Conservation (phyloP, 768 basidiomycete species). For the Clavaria fumosa region DNA sequence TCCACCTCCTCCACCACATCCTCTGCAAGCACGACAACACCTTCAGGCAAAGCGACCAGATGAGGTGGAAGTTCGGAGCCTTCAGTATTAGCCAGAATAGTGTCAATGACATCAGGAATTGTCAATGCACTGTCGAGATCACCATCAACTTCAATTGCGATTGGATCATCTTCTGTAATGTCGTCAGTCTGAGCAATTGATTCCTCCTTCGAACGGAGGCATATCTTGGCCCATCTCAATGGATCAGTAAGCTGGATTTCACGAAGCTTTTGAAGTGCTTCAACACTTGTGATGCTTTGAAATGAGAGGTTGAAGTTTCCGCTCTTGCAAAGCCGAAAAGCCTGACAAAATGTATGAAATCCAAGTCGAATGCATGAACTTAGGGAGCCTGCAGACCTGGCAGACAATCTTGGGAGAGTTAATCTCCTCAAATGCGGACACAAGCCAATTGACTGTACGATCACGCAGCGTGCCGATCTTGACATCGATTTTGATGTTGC, state of each 20-base stretch:
- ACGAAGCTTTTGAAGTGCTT: conserved; percentile 1
- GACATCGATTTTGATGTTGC: conserved; percentile 12
- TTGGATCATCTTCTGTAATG: too few relatives aligned
- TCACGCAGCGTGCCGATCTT: conserved; percentile 13
- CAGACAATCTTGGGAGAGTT: conserved; percentile 17
- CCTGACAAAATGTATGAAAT: conserved; percentile 2
- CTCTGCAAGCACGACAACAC: too few relatives aligned
- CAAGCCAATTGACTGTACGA: conserved; percentile 18
- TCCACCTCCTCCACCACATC: too few relatives aligned
- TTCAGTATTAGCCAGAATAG: too few relatives aligned
- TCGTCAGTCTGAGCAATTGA: too few relatives aligned
- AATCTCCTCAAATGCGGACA: conserved; percentile 17
- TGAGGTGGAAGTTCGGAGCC: too few relatives aligned
- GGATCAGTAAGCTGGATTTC: conserved; percentile 5
- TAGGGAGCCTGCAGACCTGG: conserved; percentile 14
- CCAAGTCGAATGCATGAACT: conserved; percentile 2
- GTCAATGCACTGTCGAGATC: too few relatives aligned
- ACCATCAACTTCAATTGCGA: too few relatives aligned
- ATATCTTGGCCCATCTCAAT: conserved; percentile 5
- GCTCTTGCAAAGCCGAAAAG: conserved; percentile 6
- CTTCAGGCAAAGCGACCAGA: too few relatives aligned
- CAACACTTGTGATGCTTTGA: conserved; percentile 5
- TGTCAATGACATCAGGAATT: too few relatives aligned
- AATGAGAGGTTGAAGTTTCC: conserved; percentile 7
- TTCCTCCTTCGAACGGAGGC: not conserved